These are phyloP conservation scores for Teratosphaeria epicoccoides DNA, from an alignment of 2,329 filamentous ascomycete genomes.

Conservation along the genomic window DNA sequence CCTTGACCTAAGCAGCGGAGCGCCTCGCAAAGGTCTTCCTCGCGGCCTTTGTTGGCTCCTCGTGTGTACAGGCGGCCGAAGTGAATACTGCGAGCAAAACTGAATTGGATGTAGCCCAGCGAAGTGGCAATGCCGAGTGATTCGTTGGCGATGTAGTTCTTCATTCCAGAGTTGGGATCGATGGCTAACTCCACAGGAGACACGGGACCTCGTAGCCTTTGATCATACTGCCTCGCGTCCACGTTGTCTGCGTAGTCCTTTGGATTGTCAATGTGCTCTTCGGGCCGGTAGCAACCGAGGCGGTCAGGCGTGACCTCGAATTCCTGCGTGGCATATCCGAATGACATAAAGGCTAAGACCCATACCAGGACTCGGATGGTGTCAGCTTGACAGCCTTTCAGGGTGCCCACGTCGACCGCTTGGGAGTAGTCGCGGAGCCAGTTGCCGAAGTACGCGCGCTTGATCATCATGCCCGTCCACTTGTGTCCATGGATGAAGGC, in stretches of 20 bases:
- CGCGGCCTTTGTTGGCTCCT: conserved; percentile 31
- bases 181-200: conserved; percentile 35
- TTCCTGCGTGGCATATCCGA: conserved; percentile 46
- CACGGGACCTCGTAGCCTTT: conserved; percentile 71
- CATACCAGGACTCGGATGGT: conserved; percentile 46
- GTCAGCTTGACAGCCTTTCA: conserved; percentile 43
- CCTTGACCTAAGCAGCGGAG: conserved; percentile 42
- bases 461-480: conserved; percentile 30
- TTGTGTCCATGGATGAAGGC: conserved; percentile 31
- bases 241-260: conserved; percentile 65
- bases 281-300: conserved; percentile 40
- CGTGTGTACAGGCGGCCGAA: conserved; percentile 38
- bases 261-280: conserved; percentile 46
- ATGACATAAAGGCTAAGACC: conserved; percentile 46
- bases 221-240: conserved; percentile 75
- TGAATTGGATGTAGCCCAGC: conserved; percentile 48
- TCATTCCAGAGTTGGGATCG: conserved; percentile 68
- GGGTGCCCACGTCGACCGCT: conserved; percentile 45
- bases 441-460: conserved; percentile 27
- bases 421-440: conserved; percentile 33
- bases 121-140: conserved; percentile 80
- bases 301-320: conserved; percentile 46
- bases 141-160: conserved; percentile 97
- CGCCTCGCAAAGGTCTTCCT: conserved; percentile 39
- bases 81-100: conserved; percentile 38